These are phyloP conservation scores for Sphaerobolus stellatus DNA, from an alignment of 1,284 basidiomycete species.

Conservation along the genomic window DNA sequence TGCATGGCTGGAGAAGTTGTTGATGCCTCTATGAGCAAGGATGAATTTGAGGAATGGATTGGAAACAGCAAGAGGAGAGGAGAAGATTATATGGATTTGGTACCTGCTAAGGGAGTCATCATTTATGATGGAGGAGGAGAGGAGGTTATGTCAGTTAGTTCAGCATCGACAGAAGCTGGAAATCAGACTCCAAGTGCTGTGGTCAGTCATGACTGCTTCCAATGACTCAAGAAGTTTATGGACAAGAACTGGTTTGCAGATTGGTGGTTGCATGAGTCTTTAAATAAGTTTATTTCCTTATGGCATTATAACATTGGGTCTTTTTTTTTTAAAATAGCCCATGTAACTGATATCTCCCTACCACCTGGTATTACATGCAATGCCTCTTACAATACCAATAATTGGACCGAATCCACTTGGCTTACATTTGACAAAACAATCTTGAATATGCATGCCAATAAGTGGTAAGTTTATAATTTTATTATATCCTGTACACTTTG, in stretches of 20 bases:
- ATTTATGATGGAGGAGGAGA: no score
- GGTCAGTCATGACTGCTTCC: background rate
- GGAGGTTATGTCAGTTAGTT: no score
- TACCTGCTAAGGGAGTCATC: no score
- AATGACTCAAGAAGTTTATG: background rate
- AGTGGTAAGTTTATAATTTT: background rate
- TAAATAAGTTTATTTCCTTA: background rate
- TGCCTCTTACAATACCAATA: background rate
- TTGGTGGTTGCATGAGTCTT: background rate
- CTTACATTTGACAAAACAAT: constrained; percentile 1
- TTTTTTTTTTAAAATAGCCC: background rate
- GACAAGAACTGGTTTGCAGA: background rate
- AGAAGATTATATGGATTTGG: no score
- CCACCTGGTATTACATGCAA: background rate
- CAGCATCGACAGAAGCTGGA: background rate
- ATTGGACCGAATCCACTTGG: background rate
- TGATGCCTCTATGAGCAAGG: no score
- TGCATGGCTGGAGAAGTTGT: no score
- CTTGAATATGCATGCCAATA: background rate
- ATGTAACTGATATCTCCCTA: background rate
- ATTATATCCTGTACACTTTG: background rate
- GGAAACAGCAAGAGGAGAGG: no score
- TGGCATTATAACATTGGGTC: no score
- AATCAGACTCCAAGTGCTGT: no score
- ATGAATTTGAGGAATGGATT: no score